Evolutionary conservation across 1,284 basidiomycete species (phyloP).

Genomic region (Malassezia nana): DNA sequence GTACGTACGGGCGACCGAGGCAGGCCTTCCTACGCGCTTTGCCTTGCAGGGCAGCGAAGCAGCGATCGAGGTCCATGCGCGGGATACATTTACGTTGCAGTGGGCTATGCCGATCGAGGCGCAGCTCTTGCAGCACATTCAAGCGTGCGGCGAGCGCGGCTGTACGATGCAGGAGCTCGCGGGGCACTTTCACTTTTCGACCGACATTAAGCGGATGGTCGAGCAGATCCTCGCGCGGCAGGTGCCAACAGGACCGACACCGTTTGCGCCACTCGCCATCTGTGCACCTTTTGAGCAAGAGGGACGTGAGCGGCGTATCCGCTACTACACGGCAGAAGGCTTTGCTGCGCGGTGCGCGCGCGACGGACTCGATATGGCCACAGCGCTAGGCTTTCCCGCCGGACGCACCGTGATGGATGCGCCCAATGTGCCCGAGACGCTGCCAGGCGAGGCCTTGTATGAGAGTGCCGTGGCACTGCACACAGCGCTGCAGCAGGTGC

Average conservation of each 20-base stretch:
- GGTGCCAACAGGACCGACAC: neutral
- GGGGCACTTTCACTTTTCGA: slow-evolving; percentile 2
- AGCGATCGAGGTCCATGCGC: neutral
- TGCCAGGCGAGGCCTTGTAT: slow-evolving; percentile 12
- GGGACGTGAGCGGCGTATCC: slow-evolving; percentile 18
- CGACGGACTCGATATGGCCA: slow-evolving; percentile 6
- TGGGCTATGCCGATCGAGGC: slow-evolving; percentile 2
- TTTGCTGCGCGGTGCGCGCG: slow-evolving; percentile 4
- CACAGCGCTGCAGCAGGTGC: neutral
- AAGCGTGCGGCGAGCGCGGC: neutral
- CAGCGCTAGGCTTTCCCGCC: slow-evolving; percentile 2
- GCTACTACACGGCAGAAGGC: slow-evolving; percentile 13
- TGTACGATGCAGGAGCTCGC: slow-evolving; percentile 18
- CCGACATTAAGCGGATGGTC: slow-evolving; percentile 18
- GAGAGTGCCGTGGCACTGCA: neutral
- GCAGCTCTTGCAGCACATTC: slow-evolving; percentile 3
- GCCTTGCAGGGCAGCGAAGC: neutral
- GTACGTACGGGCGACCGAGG: slow-evolving; percentile 11
- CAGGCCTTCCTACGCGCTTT: neutral
- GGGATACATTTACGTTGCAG: neutral
- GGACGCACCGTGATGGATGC: neutral
- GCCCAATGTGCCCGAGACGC: neutral
- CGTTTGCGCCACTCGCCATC: slow-evolving; percentile 6
- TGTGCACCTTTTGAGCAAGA: slow-evolving; percentile 19
- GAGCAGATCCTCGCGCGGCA: slow-evolving; percentile 14